Percentiles rank a stretch among this genome's conserved stretches.
Evolutionary conservation across 371 early-diverging fungal species (phyloP).

Genomic region (Neoconidiobolus thromboides): DNA sequence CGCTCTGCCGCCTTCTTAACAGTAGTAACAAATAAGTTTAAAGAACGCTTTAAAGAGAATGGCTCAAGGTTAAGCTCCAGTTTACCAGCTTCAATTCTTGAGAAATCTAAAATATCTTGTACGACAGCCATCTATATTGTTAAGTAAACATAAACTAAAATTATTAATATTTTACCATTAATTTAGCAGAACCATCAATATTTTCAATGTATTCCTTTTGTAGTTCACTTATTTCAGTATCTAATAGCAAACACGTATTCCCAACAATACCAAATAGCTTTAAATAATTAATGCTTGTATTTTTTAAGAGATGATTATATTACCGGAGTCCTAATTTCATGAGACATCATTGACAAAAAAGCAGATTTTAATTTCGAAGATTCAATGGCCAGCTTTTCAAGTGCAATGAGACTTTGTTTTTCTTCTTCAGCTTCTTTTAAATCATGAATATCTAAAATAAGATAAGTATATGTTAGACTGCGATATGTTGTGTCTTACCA

Average conservation of each 20-base stretch:
- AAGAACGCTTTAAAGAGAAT: not conserved
- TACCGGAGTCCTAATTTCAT: constrained; percentile 2
- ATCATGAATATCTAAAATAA: not conserved
- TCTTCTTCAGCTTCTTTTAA: not conserved
- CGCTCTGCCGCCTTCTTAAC: not conserved
- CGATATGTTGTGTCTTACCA: not conserved
- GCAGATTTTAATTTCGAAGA: not conserved
- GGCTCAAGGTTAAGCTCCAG: not conserved
- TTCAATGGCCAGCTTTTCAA: not conserved
- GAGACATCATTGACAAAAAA: not conserved
- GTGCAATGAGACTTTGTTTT: not conserved
- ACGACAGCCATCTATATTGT: not conserved
- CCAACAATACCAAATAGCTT: not conserved
- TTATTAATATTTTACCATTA: not conserved
- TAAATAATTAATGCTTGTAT: not conserved
- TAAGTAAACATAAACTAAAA: not conserved
- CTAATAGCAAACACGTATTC: not conserved
- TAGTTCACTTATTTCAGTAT: not conserved
- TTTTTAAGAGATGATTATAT: not conserved
- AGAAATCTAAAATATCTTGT: not conserved
- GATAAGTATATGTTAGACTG: not conserved
- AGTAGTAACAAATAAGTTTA: not conserved
- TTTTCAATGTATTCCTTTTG: not conserved
- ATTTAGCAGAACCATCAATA: not conserved
- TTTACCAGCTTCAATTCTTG: not conserved